phyloP scores from a whole-genome alignment of 2,329 filamentous ascomycete species.

The Aspergillus latus region DNA sequence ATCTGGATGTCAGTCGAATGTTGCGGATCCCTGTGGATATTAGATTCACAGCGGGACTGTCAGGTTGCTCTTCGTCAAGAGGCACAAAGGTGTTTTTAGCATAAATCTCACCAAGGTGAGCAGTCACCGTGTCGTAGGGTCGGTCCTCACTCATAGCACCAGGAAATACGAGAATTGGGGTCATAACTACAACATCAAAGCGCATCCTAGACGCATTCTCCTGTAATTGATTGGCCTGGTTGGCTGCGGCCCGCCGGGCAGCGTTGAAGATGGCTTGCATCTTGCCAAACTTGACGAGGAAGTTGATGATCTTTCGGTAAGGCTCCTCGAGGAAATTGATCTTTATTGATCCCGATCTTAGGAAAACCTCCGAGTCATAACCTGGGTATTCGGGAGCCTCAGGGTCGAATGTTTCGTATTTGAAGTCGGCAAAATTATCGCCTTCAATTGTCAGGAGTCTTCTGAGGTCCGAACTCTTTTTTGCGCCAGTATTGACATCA shows the following conservation, averaged over 20 bases:
- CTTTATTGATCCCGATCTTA: slow-evolving; percentile 92
- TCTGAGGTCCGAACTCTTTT: slow-evolving; percentile 75
- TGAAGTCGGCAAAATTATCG: slow-evolving; percentile 92
- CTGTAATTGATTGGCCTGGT: slow-evolving; percentile 89
- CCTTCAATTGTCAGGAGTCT: slow-evolving; percentile 93
- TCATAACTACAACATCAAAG: slow-evolving; percentile 90
- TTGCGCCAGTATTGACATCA: slow-evolving; percentile 88
- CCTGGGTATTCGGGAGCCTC: slow-evolving; percentile 78
- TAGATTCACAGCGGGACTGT: slow-evolving; percentile 78
- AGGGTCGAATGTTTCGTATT: slow-evolving; percentile 91
- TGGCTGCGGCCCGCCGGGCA: slow-evolving; percentile 88
- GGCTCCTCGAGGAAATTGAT: slow-evolving; percentile 97
- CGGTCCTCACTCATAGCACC: slow-evolving; percentile 69
- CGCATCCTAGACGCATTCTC: slow-evolving; percentile 87
- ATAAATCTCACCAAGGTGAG: slow-evolving; percentile 95
- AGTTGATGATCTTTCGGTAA: slow-evolving; percentile 96
- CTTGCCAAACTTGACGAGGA: slow-evolving; percentile 97
- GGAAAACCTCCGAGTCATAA: slow-evolving; percentile 86
- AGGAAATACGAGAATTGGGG: slow-evolving; percentile 94
- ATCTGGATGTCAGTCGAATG: slow-evolving; percentile 83
- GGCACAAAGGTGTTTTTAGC: slow-evolving; percentile 89
- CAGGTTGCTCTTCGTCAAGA: slow-evolving; percentile 68
- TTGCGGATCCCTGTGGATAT: slow-evolving; percentile 89
- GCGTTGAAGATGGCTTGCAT: slow-evolving; percentile 99
- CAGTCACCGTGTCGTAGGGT: slow-evolving; percentile 79